Conservation (phyloP, 768 basidiomycete species). For the Suillus lakei region DNA sequence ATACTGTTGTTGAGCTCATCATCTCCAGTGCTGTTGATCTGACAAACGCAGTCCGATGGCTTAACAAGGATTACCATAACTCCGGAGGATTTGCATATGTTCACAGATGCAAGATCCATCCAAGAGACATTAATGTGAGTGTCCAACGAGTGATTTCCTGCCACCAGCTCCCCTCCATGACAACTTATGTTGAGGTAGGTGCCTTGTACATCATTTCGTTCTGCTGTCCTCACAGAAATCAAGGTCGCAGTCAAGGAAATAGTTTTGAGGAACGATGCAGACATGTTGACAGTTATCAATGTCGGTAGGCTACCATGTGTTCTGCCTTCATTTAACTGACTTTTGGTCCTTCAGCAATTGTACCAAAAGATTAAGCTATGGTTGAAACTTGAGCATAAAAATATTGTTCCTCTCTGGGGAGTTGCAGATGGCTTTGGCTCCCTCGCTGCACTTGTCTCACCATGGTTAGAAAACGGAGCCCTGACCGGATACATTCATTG, state of each 20-base stretch:
- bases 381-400: conserved; percentile 33
- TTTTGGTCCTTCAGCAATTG: conserved; percentile 21
- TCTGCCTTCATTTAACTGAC: not conserved
- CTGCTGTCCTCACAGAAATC: not conserved
- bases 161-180: not conserved
- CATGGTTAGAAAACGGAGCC: conserved; percentile 36
- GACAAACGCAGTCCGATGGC: too few relatives aligned
- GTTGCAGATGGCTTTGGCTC: conserved; percentile 32
- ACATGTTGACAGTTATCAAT: not conserved
- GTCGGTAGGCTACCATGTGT: too few relatives aligned
- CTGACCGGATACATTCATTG: conserved; percentile 28
- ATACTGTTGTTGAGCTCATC: not conserved
- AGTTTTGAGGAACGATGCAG: not conserved
- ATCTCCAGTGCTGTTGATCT: not conserved
- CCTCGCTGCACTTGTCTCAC: conserved; percentile 37
- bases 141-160: not conserved
- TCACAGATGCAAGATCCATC: not conserved
- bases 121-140: not conserved
- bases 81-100: not conserved
- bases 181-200: not conserved
- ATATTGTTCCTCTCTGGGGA: conserved; percentile 35
- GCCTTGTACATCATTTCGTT: not conserved
- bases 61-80: not conserved
- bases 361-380: conserved; percentile 37
- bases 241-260: not conserved